Evolutionary conservation across 768 basidiomycete species (phyloP), one percentile per base, ranked within the genome.

Genomic region (Naganishia antarctica): DNA sequence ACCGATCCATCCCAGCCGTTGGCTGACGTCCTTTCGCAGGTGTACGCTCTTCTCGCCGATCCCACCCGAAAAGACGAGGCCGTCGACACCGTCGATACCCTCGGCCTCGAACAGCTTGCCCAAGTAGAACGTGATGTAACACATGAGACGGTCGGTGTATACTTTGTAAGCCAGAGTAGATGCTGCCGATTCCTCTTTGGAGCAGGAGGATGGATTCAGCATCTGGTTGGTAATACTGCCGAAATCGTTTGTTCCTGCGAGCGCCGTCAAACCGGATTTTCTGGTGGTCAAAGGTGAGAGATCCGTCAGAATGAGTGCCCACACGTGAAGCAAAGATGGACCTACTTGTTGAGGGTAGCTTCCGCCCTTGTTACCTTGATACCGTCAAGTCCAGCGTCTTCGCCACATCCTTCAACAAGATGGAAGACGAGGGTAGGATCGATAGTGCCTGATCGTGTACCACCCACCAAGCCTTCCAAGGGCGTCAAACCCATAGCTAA

Each of bases 351-450:
- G 63, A 80, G 59, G 13, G 78, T 63, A 41, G 75, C 70, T 69
- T 82, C 81, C 13, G 78, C 81, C 26, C 79, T 77, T 28, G 78
- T 72, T 1, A 80, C 76, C 4, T 73, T 63, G 50, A 76, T 73
- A 12, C 76, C 79, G 41, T 89, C 90, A 23, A 89, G 81, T 4
- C 74, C 75, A 45, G 89, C 86, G 12, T 86, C 83, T 69, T 87
- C 87, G 0, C 87, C 86, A 81, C 84, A 71, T 15, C 75, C 65
- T 1, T 63, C 82, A 81, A 74, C 88, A 73, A 87, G 86, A 73
- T 94, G 91, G 79, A 94, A 93, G 67, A 94, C 86, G 57, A 92
- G 82, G 44, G 85, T 86, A 15, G 91, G 89, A 76, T 96, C 92
- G 71, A 93, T 80, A 1, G 83, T 81, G 9, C 92, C 91, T 15